Evolutionary conservation across 2,329 filamentous ascomycete species (phyloP).

Genomic region (Alternaria sp.): DNA sequence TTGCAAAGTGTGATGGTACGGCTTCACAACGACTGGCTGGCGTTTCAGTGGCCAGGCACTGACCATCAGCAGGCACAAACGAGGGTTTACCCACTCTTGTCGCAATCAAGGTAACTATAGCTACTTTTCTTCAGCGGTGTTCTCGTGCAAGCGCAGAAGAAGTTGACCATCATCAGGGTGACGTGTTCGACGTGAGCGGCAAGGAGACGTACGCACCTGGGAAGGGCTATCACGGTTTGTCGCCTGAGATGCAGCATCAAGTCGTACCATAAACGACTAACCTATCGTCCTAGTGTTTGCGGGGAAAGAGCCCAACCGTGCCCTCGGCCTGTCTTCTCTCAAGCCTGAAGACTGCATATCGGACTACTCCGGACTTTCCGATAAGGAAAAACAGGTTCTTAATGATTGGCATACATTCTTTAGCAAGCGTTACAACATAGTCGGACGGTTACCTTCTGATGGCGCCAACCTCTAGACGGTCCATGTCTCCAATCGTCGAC

Average conservation of each 20-base stretch:
- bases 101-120: conserved; percentile 60
- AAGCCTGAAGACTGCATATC: conserved; percentile 81
- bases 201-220: conserved; percentile 86
- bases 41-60: neutral
- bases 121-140: neutral
- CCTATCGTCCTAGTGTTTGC: conserved; percentile 75
- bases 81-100: conserved; percentile 66
- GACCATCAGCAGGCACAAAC: conserved; percentile 62
- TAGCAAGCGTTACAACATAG: conserved; percentile 92
- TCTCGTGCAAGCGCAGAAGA: neutral
- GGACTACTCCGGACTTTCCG: conserved; percentile 81
- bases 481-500: neutral
- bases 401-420: conserved; percentile 97
- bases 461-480: conserved; percentile 20
- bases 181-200: conserved; percentile 90
- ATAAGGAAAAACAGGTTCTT: conserved; percentile 83
- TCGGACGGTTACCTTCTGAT: conserved; percentile 59
- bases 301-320: conserved; percentile 93
- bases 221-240: conserved; percentile 83
- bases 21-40: neutral
- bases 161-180: conserved; percentile 65
- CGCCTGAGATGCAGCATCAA: neutral
- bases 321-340: conserved; percentile 83
- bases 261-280: conserved; percentile 9
- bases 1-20: conserved; percentile 84